Base-by-base conservation (phyloP, 2,329 filamentous ascomycete genomes). In the Diplocarpon mali region DNA sequence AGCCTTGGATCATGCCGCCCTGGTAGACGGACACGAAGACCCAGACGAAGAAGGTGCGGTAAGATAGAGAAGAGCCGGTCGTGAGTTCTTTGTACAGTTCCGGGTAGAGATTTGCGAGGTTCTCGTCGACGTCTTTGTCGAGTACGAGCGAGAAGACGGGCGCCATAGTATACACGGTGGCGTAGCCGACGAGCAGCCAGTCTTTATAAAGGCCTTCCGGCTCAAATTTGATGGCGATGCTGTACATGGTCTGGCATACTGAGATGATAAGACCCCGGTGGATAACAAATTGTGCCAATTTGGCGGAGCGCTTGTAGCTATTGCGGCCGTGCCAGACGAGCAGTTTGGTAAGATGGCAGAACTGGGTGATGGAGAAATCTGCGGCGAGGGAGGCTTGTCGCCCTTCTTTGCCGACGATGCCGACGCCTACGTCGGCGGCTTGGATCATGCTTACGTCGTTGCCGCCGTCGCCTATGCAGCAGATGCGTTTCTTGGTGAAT, bases 371-470 rank as follows among this genome's bases (percentile, higher is more conserved):
- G 47, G 84, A 92, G 65, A 98, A 98, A 63, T 98, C 92, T 10
- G 92, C 93, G 0, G 93, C 93, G 38, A 98, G 73, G 60, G 84
- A 92, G 30, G 92, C 92, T 68, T 98, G 92, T 16, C 86, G 80
- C 29, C 92, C 92, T 69, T 98, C 92, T 69, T 98, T 98, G 48
- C 92, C 92, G 1, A 96, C 92, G 50, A 98, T 98, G 49, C 92
- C 92, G 20, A 98, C 90, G 49, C 93, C 93, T 0, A 98, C 89
- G 59, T 98, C 92, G 1, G 93, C 92, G 7, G 92, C 90, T 69
- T 96, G 92, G 55, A 98, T 98, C 92, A 98, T 98, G 55, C 83
- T 90, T 5, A 98, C 92, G 62, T 98, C 93, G 65, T 98, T 98
- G 57, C 93, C 92, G 53, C 92, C 92, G 60, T 98, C 92, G 31